Base-by-base conservation (phyloP, 805 yeast genomes). In the Starmerella riodocensis region DNA sequence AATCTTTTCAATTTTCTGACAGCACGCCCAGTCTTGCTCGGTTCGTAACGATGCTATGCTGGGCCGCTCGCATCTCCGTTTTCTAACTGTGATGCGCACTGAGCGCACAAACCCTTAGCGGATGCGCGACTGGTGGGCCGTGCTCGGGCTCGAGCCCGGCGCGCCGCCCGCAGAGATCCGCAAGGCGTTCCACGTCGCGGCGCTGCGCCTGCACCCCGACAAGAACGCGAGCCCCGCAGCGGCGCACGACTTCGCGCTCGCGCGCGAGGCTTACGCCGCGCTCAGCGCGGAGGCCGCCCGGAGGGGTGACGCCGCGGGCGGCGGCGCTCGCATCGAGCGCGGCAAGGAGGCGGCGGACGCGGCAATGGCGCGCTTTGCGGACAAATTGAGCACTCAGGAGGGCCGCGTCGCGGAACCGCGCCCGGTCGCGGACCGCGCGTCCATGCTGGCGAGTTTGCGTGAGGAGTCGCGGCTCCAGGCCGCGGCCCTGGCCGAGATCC, bases 141-240 rank as follows among this genome's bases (percentile, higher is more conserved):
- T 82, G 51, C 67, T 88, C 44, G 94, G 93, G 11, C 81, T 88
- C n/a, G 57, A 74, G n/a, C 74, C 93, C 14, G 57, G 69, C 19
- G 95, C 97, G 7, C 61, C 65, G 21, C 94, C 82, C 37, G 70
- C 71, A 18, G 94, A 82, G 47, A 68, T 88, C 51, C 85, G 88
- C 58, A 83, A 84, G 58, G 96, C 88, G 5, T 91, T 85, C 64
- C 70, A 94, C 58, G 83, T 84, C 59, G 64, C 74, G 51, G 97
- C 97, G 1, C 67, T 88, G 50, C 82, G 82, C 58, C 85, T 75
- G 57, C 98, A 91, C 57, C 98, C 98, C 14, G 98, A 91, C 62
- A 91, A 91, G 61, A 16, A 63, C 66, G 18, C 39, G 30, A 26
- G 35, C 36, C 36, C 50, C 14, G 42, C 33, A 3, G 48, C 51